Percentiles rank a stretch among this genome's conserved stretches.
Evolutionary conservation across 768 basidiomycete species (phyloP).

Genomic region (Baorangia bicolor): DNA sequence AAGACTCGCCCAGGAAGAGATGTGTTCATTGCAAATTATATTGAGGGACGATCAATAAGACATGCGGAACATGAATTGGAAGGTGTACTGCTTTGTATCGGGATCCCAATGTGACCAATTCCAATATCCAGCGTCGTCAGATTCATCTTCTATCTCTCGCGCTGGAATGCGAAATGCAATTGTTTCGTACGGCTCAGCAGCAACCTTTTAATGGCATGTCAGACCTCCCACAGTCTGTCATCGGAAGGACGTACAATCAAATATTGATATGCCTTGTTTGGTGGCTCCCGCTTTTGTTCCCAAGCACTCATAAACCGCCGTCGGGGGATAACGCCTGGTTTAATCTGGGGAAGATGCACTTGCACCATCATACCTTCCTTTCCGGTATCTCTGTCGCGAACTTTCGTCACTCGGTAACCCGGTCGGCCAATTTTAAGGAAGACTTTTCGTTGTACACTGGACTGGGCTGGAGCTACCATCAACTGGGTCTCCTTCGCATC

Average conservation of each 20-base stretch:
- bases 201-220: conserved; percentile 61
- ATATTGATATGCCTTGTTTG: conserved; percentile 96
- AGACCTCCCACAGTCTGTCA: conserved; percentile 22
- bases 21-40: conserved; percentile 5
- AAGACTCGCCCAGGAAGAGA: neutral
- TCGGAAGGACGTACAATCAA: conserved; percentile 70
- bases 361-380: conserved; percentile 98
- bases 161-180: conserved; percentile 99
- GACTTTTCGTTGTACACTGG: conserved; percentile 82
- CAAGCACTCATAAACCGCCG: conserved; percentile 96
- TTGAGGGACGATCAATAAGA: conserved; percentile 28
- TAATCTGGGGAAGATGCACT: conserved; percentile 93
- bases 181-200: conserved; percentile 99
- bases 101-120: conserved; percentile 99
- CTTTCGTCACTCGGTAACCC: conserved; percentile 95
- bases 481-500: conserved; percentile 93
- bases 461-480: conserved; percentile 83
- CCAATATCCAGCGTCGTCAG: conserved; percentile 87
- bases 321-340: conserved; percentile 77
- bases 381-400: conserved; percentile 84
- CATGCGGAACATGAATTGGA: conserved; percentile 94
- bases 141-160: conserved; percentile 93
- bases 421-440: conserved; percentile 98
- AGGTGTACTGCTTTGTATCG: conserved; percentile 98
- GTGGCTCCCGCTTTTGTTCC: conserved; percentile 94